phyloP scores from a whole-genome alignment of 805 yeast species.

The Ogataea saltuana region DNA sequence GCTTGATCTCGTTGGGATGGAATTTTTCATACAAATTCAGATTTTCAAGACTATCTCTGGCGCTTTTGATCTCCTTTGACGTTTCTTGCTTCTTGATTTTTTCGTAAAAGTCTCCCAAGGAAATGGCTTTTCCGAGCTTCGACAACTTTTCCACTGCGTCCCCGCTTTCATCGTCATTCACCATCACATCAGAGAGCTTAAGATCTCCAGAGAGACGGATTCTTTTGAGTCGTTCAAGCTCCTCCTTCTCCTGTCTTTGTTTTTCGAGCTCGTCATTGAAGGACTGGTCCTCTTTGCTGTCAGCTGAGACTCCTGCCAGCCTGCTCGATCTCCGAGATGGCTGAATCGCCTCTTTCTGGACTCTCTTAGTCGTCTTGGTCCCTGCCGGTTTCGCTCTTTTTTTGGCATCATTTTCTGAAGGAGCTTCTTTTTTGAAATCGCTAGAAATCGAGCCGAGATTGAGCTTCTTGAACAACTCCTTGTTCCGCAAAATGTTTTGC shows the following conservation, averaged over 20 bases:
- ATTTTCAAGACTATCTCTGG: slow-evolving; percentile 55
- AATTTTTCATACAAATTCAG: slow-evolving; percentile 54
- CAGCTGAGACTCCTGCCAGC: slow-evolving; percentile 62
- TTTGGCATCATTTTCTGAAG: slow-evolving; percentile 21
- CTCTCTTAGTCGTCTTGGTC: slow-evolving; percentile 27
- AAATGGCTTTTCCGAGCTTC: slow-evolving; percentile 51
- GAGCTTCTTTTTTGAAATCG: slow-evolving; percentile 51
- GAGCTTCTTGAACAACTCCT: slow-evolving; percentile 67
- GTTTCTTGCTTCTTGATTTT: slow-evolving; percentile 42
- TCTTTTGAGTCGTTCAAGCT: slow-evolving; percentile 48
- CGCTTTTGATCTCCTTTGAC: slow-evolving; percentile 43
- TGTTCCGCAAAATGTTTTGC: slow-evolving; percentile 81
- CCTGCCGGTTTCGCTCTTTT: slow-evolving; percentile 32
- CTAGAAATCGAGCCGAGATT: slow-evolving; percentile 61
- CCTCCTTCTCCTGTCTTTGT: slow-evolving; percentile 37
- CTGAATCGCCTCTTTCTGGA: slow-evolving; percentile 34
- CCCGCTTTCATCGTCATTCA: slow-evolving; percentile 37
- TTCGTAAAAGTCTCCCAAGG: slow-evolving; percentile 73
- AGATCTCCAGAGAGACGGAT: slow-evolving; percentile 68
- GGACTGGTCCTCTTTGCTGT: slow-evolving; percentile 48
- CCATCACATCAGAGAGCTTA: slow-evolving; percentile 56
- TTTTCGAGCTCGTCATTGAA: slow-evolving; percentile 39
- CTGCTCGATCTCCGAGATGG: slow-evolving; percentile 81
- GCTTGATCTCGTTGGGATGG: slow-evolving; percentile 69
- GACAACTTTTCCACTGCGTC: slow-evolving; percentile 35